phyloP scores from a whole-genome alignment of 2,329 filamentous ascomycete species.

The Fusarium lyarnte region DNA sequence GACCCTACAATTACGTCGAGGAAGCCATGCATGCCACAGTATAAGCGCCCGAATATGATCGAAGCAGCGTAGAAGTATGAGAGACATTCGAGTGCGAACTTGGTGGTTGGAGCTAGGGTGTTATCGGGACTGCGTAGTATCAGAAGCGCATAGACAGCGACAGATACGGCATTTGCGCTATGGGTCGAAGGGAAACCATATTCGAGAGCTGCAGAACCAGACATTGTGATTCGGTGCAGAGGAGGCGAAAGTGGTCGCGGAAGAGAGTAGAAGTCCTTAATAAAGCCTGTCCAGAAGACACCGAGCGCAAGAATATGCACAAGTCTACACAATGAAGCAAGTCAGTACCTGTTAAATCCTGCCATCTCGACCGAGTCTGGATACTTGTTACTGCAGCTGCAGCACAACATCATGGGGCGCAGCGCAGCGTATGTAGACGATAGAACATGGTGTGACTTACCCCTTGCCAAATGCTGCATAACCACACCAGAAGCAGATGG shows the following conservation, averaged over 20 bases:
- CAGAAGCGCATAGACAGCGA: slow-evolving; percentile 84
- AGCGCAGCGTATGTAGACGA: slow-evolving; percentile 11
- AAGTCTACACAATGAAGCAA: slow-evolving; percentile 55
- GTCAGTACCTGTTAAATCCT: slow-evolving; percentile 28
- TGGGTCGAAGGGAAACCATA: slow-evolving; percentile 98
- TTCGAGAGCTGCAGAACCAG: slow-evolving; percentile 90
- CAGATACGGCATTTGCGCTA: slow-evolving; percentile 95
- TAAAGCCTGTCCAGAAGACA: slow-evolving; percentile 88
- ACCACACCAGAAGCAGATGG: slow-evolving; percentile 96
- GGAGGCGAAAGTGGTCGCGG: slow-evolving; percentile 92
- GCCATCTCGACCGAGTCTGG: neutral
- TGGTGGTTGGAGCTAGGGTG: slow-evolving; percentile 66
- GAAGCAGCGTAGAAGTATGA: slow-evolving; percentile 88
- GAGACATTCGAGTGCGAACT: slow-evolving; percentile 70
- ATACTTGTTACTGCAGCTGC: neutral
- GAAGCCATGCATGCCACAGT: slow-evolving; percentile 99
- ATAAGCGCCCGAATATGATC: slow-evolving; percentile 89
- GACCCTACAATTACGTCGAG: slow-evolving; percentile 88
- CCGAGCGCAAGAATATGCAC: slow-evolving; percentile 81
- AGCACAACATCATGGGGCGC: slow-evolving; percentile 12
- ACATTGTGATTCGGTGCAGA: slow-evolving; percentile 95
- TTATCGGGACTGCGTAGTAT: slow-evolving; percentile 74
- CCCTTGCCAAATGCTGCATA: slow-evolving; percentile 85
- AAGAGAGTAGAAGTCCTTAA: slow-evolving; percentile 94
- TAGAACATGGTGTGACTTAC: slow-evolving; percentile 61